Conservation (phyloP, 495 filamentous ascomycete species). For the Parathielavia hyrcaniae region DNA sequence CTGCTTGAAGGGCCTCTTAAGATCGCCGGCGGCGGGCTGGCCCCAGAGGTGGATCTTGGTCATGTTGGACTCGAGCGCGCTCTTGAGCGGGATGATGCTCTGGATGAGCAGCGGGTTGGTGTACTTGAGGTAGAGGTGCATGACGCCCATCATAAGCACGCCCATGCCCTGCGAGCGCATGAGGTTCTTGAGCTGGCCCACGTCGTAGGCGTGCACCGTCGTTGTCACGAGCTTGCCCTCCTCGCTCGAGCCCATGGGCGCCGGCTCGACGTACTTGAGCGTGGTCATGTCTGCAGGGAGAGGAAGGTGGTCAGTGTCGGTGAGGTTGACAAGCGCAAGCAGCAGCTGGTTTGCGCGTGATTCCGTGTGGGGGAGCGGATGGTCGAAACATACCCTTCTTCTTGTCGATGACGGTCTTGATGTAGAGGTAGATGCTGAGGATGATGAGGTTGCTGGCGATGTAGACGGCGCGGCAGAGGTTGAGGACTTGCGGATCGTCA, state of each 20-base stretch:
- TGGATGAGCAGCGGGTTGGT: slow-evolving; percentile 98
- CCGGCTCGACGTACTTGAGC: slow-evolving; percentile 95
- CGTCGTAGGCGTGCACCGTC: slow-evolving; percentile 89
- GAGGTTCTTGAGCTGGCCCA: slow-evolving; percentile 70
- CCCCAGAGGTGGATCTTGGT: slow-evolving; percentile 92
- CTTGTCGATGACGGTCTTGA: slow-evolving; percentile 72
- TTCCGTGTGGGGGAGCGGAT: neutral
- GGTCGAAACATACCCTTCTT: slow-evolving; percentile 73
- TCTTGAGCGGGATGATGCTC: slow-evolving; percentile 95
- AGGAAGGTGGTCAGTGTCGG: neutral
- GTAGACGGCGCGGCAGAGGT: slow-evolving; percentile 75
- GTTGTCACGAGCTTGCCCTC: slow-evolving; percentile 93
- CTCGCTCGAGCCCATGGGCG: slow-evolving; percentile 83
- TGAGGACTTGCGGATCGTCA: slow-evolving; percentile 82
- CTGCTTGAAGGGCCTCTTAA: slow-evolving; percentile 93
- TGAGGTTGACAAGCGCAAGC: slow-evolving; percentile 9
- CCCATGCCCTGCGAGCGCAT: slow-evolving; percentile 90
- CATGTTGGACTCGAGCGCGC: slow-evolving; percentile 87
- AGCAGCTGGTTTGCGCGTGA: neutral
- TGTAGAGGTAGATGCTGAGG: slow-evolving; percentile 71
- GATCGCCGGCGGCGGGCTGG: slow-evolving; percentile 80
- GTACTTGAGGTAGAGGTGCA: slow-evolving; percentile 99
- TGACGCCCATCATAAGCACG: slow-evolving; percentile 93
- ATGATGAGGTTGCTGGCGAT: slow-evolving; percentile 86
- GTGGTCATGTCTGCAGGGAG: slow-evolving; percentile 77